Evolutionary conservation across 768 basidiomycete species (phyloP).

Genomic region (Mrakia hoshinonis): DNA sequence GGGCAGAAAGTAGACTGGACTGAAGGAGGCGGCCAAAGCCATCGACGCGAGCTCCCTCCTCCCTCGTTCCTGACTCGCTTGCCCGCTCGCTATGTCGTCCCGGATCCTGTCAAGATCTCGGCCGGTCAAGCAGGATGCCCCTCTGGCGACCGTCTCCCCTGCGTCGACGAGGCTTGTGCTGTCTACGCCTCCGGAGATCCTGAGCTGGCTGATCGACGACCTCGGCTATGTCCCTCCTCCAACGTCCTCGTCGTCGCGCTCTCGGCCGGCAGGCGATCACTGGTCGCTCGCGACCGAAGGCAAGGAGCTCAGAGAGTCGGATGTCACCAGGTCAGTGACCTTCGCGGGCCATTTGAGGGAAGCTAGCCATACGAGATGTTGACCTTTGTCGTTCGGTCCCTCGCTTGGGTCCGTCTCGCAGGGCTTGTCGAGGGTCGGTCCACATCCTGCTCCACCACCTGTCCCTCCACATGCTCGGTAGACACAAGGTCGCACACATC

Average conservation of each 20-base stretch:
- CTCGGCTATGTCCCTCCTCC: background rate
- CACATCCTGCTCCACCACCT: constrained; percentile 8
- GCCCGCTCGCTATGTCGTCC: too few species aligned
- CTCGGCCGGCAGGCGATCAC: background rate
- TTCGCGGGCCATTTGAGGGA: too few species aligned
- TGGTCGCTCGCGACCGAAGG: background rate
- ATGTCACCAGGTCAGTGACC: background rate
- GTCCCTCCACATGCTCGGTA: background rate
- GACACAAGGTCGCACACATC: background rate
- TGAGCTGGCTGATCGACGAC: constrained; percentile 1
- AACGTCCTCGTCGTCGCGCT: background rate
- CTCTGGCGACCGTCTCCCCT: background rate
- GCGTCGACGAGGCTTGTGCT: background rate
- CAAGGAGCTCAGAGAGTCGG: background rate
- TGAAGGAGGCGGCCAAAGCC: too few species aligned
- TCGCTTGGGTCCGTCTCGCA: background rate
- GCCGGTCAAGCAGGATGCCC: background rate
- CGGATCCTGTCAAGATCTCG: too few species aligned
- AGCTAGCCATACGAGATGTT: background rate
- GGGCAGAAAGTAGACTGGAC: too few species aligned
- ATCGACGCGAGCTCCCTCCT: too few species aligned
- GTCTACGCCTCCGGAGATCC: background rate
- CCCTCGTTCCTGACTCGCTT: too few species aligned
- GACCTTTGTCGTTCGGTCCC: background rate
- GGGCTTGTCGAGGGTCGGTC: background rate